Conservation (phyloP, 805 yeast species). For the Teunomyces lycoperdinae region DNA sequence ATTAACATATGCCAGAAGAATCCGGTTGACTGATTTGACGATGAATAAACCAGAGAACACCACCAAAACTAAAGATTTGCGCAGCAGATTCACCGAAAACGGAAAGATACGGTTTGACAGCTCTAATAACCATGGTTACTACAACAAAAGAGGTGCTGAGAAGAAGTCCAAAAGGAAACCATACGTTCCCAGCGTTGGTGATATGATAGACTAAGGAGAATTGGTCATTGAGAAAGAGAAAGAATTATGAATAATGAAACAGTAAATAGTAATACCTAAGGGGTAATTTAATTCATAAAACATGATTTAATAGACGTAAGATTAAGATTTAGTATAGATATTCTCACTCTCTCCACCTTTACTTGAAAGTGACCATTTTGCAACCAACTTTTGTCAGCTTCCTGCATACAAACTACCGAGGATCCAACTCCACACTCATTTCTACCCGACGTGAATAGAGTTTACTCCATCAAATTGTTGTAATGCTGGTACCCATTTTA, state of each 20-base stretch:
- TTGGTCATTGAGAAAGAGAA: not conserved
- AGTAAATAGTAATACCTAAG: not conserved
- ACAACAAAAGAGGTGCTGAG: conserved; percentile 8
- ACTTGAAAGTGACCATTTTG: not conserved
- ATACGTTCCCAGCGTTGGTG: conserved; percentile 22
- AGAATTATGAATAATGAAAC: not conserved
- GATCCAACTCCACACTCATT: not conserved
- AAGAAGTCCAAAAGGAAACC: conserved; percentile 13
- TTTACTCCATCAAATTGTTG: not conserved
- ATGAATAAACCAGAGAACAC: not conserved
- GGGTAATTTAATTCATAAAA: not conserved
- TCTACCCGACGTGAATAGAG: not conserved
- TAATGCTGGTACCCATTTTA: conserved; percentile 28
- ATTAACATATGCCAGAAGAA: conserved; percentile 8
- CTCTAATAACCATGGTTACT: conserved; percentile 9
- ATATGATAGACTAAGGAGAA: conserved; percentile 19
- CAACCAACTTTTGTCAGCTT: not conserved
- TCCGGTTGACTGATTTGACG: conserved; percentile 3
- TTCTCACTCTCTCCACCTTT: too few relatives aligned
- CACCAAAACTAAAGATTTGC: conserved; percentile 5
- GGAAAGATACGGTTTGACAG: conserved; percentile 15
- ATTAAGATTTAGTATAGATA: too few relatives aligned
- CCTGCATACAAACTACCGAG: conserved; percentile 1
- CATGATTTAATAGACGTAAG: not conserved
- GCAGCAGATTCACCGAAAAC: conserved; percentile 7